Evolutionary conservation across 2,329 filamentous ascomycete species (phyloP).

Genomic region (Didymosphaeria variabile): DNA sequence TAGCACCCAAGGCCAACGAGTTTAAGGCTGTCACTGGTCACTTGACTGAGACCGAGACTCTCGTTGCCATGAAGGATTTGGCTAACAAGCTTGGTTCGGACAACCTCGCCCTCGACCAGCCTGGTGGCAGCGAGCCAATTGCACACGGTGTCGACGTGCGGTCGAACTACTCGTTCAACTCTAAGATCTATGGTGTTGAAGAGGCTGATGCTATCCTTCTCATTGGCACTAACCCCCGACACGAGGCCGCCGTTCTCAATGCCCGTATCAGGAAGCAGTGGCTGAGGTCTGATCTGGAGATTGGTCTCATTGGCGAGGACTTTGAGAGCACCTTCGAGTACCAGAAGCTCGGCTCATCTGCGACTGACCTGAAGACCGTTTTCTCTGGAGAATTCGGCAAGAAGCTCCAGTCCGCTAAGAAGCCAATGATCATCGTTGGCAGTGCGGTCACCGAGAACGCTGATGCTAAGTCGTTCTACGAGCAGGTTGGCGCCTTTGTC

Average conservation of each 20-base stretch:
- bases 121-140: constrained; percentile 80
- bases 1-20: constrained; percentile 87
- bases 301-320: constrained; percentile 87
- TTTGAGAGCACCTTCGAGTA: constrained; percentile 97
- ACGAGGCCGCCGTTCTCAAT: constrained; percentile 94
- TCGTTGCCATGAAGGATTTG: constrained; percentile 96
- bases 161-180: constrained; percentile 97
- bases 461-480: constrained; percentile 92
- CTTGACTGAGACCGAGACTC: constrained; percentile 87
- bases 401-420: constrained; percentile 86
- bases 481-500: constrained; percentile 87
- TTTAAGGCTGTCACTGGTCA: constrained; percentile 95
- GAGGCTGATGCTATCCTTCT: constrained; percentile 92
- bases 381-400: constrained; percentile 90
- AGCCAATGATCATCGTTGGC: constrained; percentile 95
- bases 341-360: constrained; percentile 84
- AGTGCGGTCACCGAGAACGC: constrained; percentile 90
- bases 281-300: constrained; percentile 91
- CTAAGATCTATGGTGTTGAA: constrained; percentile 90
- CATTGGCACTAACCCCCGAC: constrained; percentile 92
- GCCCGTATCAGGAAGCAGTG: constrained; percentile 98
- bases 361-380: constrained; percentile 82
- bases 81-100: constrained; percentile 97
- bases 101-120: constrained; percentile 92
- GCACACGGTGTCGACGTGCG: constrained; percentile 94